A percentile compares a stretch with the other conserved stretches of the same genome.
Conservation (phyloP, 176 grass and related monocot species). For the Zoysia pacifica region DNA sequence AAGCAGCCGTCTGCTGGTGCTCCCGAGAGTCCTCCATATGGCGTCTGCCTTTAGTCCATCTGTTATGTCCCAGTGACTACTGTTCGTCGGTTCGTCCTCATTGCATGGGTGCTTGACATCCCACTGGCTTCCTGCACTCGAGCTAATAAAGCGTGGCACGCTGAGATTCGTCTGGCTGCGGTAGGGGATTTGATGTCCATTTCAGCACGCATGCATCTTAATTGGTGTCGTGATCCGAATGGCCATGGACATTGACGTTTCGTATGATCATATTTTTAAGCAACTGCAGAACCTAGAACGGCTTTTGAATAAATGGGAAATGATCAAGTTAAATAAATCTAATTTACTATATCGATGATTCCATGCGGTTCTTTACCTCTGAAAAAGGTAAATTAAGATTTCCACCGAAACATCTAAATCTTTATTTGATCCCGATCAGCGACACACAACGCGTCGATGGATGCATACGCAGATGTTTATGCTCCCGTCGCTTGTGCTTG, state of each 20-base stretch:
- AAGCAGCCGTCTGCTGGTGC: not conserved
- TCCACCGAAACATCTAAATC: no score
- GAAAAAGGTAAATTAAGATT: no score
- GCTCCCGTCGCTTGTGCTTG: no score
- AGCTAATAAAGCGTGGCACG: not conserved
- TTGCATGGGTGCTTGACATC: conserved; percentile 16
- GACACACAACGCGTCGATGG: no score
- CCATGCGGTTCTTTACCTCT: no score
- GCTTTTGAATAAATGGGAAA: not conserved
- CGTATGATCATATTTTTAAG: not conserved
- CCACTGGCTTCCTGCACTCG: not conserved
- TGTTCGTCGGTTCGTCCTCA: not conserved
- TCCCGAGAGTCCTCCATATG: no score
- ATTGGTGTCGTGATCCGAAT: conserved; percentile 29
- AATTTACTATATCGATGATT: not conserved
- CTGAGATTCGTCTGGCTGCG: not conserved
- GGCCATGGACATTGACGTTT: conserved; percentile 37
- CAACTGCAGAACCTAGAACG: no score
- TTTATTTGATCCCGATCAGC: no score
- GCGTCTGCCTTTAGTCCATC: not conserved
- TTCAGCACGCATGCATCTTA: conserved; percentile 7
- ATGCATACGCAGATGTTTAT: no score
- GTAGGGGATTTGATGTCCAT: not conserved
- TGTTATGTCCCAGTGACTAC: not conserved
- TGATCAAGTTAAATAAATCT: not conserved